Evolutionary conservation across 331 rosid genomes (phyloP), one percentile per base, ranked within the genome.

Genomic region (Rhamnella rubrinervis): DNA sequence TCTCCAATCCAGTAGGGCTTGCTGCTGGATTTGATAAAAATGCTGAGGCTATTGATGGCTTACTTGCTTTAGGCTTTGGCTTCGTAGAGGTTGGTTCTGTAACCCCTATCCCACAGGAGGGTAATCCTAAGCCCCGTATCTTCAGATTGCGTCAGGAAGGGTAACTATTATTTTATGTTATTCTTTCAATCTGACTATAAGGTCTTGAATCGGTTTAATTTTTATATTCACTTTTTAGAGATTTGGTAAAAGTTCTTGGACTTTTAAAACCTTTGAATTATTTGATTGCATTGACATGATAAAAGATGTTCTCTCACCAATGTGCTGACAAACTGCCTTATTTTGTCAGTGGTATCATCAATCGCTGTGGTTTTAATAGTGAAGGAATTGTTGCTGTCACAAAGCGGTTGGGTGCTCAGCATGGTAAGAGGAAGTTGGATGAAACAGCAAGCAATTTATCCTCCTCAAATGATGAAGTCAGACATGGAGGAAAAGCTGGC

Each of bases 21-120:
- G 98, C 98, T 74, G 98, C 98, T 31, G 98, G 98, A 71, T 93
- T 93, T 77, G 98, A 93, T 85, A 93, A 93, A 77, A 87, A 93
- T 58, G 98, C 98, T 1, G 97, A 77, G 86, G 98, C 98, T 61
- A 81, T 91, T 60, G 98, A 93, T 76, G 98, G 98, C 37, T 86
- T 93, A 57, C 98, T 93, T 81, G 91, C 71, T 70, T 56, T 90
- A 80, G 98, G 98, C 35, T 93, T 93, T 75, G 98, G 98, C 75
- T 93, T 91, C 81, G 89, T 93, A 73, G 98, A 93, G 80, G 96
- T 93, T 75, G 98, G 98, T 57, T 93, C 98, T 73, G 97, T 93
- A 49, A 93, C 98, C 38, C 98, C 98, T 60, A 80, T 88, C 71
- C 98, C 98, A 17, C 98, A 93, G 70, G 97, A 87, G 51, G 98